Evolutionary conservation across 257 asterid species (phyloP).

Genomic region (Plectranthus barbatus): DNA sequence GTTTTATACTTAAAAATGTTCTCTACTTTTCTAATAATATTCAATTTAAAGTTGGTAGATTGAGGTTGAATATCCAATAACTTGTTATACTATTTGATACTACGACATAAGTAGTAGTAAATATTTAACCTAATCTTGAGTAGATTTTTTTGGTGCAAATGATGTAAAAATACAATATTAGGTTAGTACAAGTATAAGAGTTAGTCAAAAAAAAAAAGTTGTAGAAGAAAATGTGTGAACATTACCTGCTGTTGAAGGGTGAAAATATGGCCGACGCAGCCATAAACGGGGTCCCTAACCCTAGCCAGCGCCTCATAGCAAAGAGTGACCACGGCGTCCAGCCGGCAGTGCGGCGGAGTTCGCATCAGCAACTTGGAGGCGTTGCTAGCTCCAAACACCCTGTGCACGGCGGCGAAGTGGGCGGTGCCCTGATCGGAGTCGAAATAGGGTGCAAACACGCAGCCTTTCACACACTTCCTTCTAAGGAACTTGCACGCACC

Average conservation of each 20-base stretch:
- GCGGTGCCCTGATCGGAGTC: constrained; percentile 60
- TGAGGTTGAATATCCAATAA: too few relatives aligned
- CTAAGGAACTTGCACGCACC: constrained; percentile 70
- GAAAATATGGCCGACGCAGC: constrained; percentile 58
- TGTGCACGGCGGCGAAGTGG: constrained; percentile 64
- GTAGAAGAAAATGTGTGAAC: too few relatives aligned
- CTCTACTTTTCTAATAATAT: too few relatives aligned
- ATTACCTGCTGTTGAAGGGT: constrained; percentile 65
- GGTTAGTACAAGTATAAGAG: too few relatives aligned
- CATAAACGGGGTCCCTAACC: constrained; percentile 62
- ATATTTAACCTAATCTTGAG: too few relatives aligned
- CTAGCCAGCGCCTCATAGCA: constrained; percentile 65
- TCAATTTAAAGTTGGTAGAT: too few relatives aligned
- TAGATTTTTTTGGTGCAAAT: too few relatives aligned
- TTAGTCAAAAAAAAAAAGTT: too few relatives aligned
- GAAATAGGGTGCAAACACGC: constrained; percentile 59
- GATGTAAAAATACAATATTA: too few relatives aligned
- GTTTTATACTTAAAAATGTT: too few relatives aligned
- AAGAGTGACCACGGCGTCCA: constrained; percentile 61
- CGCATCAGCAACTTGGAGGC: constrained; percentile 51
- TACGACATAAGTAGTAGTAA: too few relatives aligned
- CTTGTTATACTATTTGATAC: too few relatives aligned
- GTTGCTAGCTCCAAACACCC: constrained; percentile 72
- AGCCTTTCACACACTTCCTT: constrained; percentile 49
- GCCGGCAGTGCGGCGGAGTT: constrained; percentile 48